Base-by-base conservation (phyloP, 805 yeast genomes). In the Candida parachauliodes region DNA sequence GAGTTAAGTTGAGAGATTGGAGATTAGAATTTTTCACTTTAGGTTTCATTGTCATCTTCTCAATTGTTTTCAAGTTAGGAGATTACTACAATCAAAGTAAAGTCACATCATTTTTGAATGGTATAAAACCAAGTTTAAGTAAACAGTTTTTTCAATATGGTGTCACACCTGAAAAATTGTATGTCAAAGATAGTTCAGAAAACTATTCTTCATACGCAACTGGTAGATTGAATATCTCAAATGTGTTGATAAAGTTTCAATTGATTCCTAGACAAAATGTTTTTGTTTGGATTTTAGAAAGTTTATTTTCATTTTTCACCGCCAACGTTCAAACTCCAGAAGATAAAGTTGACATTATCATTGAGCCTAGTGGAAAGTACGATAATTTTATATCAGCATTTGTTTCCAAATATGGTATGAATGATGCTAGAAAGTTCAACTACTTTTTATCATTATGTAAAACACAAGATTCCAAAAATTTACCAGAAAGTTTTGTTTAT, bases 401-500 rank as follows among this genome's bases (percentile, higher is more conserved):
- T 54, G 96, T 88, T 15, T 80, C 91, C 57, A 93, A 93, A 65
- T 72, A 79, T 29, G 76, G 77, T 45, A 87, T 93, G 96, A 79
- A 80, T 57, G 73, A 75, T 35, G 68, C 73, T 44, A 84, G 98
- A 63, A 79, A 72, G 34, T 77, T 76, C 40, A 81, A 84, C 65
- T 93, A 88, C 65, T 91, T 68, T 62, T 69, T 91, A 54, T 83
- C 95, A 2, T 72, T 89, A 54, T 86, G 98, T 47, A 85, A 78
- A 49, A 86, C 96, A 28, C 51, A 82, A 28, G 95, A 88, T 56
- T 78, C 83, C 18, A 57, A 72, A 19, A 72, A 75, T 47, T 68
- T 91, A 50, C 95, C 96, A 24, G 50, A 64, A 31, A 78, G 83
- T 46, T 85, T 74, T 54, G 95, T 87, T 19, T 87, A 77, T 65